phyloP scores from a whole-genome alignment of 371 early-diverging fungal genomes.

The Syncephalastrum contaminatum region DNA sequence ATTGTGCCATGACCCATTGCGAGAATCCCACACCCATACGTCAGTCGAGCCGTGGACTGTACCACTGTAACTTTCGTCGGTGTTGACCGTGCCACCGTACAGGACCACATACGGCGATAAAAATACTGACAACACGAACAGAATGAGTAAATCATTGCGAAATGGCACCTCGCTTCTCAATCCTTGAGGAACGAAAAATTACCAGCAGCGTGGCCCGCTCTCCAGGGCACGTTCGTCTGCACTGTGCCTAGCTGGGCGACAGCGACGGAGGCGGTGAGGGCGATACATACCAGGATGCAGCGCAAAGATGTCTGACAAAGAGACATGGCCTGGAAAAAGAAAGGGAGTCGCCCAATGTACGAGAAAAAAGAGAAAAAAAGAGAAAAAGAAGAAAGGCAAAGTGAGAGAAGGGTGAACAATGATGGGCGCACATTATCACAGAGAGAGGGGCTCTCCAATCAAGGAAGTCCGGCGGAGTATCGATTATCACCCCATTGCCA shows the following conservation, averaged over 20 bases:
- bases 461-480: neutral
- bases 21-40: slow-evolving; percentile 46
- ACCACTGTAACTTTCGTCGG: slow-evolving; percentile 11
- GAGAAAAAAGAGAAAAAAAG: neutral
- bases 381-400: neutral
- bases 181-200: neutral
- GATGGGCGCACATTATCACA: neutral
- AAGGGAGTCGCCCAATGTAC: neutral
- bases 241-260: slow-evolving; percentile 24
- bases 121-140: slow-evolving; percentile 6
- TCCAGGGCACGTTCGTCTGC: slow-evolving; percentile 41
- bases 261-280: neutral
- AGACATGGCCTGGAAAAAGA: neutral
- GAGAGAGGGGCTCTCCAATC: neutral
- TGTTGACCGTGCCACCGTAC: slow-evolving; percentile 42
- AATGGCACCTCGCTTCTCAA: too few species aligned
- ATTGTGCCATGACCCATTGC: slow-evolving; percentile 45
- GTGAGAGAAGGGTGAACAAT: neutral
- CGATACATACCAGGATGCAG: neutral
- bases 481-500: too few species aligned
- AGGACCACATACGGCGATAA: slow-evolving; percentile 39
- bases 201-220: slow-evolving; percentile 54
- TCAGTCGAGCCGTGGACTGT: slow-evolving; percentile 26
- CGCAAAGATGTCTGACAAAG: neutral
- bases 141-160: neutral